Conservation (phyloP, 257 asterid genomes). For the Orobanche coerulescens region DNA sequence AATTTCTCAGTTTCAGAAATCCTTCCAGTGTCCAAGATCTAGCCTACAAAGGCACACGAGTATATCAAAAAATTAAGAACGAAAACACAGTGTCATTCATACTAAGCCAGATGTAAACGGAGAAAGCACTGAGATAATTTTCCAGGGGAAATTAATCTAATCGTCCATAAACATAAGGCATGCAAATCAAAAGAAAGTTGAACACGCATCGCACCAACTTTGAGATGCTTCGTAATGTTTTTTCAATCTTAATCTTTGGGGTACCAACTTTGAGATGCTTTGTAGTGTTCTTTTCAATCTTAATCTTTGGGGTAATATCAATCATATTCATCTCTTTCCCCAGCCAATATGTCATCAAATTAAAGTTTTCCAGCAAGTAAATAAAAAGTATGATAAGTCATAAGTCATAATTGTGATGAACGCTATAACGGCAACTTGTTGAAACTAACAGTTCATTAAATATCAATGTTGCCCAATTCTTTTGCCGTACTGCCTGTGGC, state of each 20-base stretch:
- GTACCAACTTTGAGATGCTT: not conserved
- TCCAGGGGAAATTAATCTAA: not conserved
- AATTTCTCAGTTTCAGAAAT: constrained; percentile 61
- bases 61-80: constrained; percentile 26
- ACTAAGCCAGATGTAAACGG: not conserved
- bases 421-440: not conserved
- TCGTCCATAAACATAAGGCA: not conserved
- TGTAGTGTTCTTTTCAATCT: not conserved
- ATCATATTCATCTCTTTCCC: not conserved
- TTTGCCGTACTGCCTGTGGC: not conserved
- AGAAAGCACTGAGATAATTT: not conserved
- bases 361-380: not conserved
- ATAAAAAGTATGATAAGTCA: not conserved
- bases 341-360: not conserved
- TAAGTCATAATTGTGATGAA: not conserved
- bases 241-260: not conserved
- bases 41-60: constrained; percentile 47
- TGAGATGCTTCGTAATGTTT: not conserved
- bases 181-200: not conserved
- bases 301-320: not conserved
- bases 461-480: not conserved
- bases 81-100: constrained; percentile 8
- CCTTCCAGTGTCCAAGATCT: constrained; percentile 81
- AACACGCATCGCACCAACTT: not conserved
- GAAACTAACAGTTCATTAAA: constrained; percentile 1